Conservation (phyloP, 2,329 filamentous ascomycete species). For the Ceratocystis cacaofunesta region DNA sequence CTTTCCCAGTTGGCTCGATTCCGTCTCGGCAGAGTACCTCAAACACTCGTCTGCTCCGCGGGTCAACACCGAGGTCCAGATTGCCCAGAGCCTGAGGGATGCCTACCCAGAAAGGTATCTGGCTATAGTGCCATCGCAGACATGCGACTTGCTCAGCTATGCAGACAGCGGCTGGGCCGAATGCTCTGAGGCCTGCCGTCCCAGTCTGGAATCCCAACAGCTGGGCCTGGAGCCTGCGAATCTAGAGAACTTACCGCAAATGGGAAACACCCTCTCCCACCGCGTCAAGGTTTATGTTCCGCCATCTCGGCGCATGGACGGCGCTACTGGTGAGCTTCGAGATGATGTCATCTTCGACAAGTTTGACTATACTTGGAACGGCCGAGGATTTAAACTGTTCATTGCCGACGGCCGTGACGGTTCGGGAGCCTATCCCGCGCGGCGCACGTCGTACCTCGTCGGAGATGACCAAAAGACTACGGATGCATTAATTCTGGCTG, state of each 20-base stretch:
- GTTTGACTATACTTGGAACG: constrained; percentile 30
- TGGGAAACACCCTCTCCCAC: constrained; percentile 21
- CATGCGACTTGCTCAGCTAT: constrained; percentile 29
- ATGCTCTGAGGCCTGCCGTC: not conserved
- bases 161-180: constrained; percentile 28
- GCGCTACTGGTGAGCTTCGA: constrained; percentile 25
- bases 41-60: constrained; percentile 29
- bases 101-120: constrained; percentile 32
- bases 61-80: constrained; percentile 30
- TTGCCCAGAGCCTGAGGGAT: constrained; percentile 27
- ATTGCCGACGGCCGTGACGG: constrained; percentile 30
- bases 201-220: no score
- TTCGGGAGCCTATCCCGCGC: constrained; percentile 21
- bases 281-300: constrained; percentile 28
- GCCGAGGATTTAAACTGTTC: constrained; percentile 31
- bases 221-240: not conserved
- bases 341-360: constrained; percentile 27
- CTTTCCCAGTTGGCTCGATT: constrained; percentile 18
- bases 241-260: not conserved
- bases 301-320: constrained; percentile 29
- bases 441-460: constrained; percentile 29
- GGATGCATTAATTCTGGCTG: constrained; percentile 40
- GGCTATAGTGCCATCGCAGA: constrained; percentile 25
- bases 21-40: constrained; percentile 21
- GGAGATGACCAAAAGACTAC: constrained; percentile 23